Conservation (phyloP, 1,139 yeast genomes). For the Meyerozyma sp. region DNA sequence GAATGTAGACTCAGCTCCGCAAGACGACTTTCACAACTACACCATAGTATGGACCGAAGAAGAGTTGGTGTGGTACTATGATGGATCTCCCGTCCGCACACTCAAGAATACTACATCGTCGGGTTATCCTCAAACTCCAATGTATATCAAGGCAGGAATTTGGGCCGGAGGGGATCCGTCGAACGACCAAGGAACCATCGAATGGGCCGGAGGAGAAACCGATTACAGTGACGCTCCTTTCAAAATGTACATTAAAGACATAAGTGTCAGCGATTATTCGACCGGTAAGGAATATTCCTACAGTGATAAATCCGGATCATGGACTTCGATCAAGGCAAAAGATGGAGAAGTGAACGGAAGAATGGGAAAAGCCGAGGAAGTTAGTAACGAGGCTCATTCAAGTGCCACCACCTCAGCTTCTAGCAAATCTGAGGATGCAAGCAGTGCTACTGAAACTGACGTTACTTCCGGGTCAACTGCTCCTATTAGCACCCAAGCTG, state of each 20-base stretch:
- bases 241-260: constrained; percentile 56
- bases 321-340: constrained; percentile 62
- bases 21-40: constrained; percentile 59
- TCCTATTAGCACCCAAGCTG: too few relatives aligned
- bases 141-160: constrained; percentile 61
- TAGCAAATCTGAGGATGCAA: too few relatives aligned
- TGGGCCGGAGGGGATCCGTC: constrained; percentile 83
- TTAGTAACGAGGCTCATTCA: neutral
- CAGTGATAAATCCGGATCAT: constrained; percentile 57
- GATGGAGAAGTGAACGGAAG: constrained; percentile 60
- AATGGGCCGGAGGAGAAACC: constrained; percentile 83
- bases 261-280: constrained; percentile 73
- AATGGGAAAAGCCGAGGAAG: constrained; percentile 29
- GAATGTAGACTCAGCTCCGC: constrained; percentile 43
- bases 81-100: constrained; percentile 57
- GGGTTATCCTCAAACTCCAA: constrained; percentile 78
- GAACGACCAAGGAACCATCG: constrained; percentile 64
- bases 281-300: constrained; percentile 67
- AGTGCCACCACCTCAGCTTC: neutral
- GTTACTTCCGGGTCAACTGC: too few relatives aligned
- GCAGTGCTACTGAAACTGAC: too few relatives aligned
- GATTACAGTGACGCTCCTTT: constrained; percentile 65
- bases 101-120: constrained; percentile 45
- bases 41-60: constrained; percentile 78
- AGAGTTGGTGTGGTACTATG: constrained; percentile 53